phyloP scores from a whole-genome alignment of 805 yeast species.

The Priceomyces fermenticarens region DNA sequence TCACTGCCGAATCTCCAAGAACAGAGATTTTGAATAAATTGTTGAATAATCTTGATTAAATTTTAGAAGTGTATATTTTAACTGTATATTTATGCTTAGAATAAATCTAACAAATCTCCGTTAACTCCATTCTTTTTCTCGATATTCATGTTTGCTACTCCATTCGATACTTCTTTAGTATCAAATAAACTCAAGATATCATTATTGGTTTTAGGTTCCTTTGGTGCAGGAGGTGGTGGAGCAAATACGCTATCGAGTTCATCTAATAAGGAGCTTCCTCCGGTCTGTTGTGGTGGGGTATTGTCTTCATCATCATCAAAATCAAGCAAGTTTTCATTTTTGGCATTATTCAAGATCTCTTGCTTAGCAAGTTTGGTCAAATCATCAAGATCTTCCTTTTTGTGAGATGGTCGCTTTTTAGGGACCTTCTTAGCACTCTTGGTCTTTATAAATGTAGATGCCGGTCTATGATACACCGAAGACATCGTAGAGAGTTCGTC shows the following conservation, averaged over 20 bases:
- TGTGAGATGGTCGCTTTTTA: constrained; percentile 7
- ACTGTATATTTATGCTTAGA: constrained; percentile 13
- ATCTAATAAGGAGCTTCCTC: constrained; percentile 48
- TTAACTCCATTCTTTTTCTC: constrained; percentile 10
- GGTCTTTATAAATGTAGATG: constrained; percentile 55
- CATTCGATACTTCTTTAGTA: constrained; percentile 1
- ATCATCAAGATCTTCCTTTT: constrained; percentile 58
- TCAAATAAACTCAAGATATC: constrained; percentile 50
- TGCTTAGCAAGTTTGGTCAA: constrained; percentile 72
- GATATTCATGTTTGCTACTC: constrained; percentile 2
- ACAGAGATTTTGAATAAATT: constrained; percentile 6
- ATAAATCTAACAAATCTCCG: constrained; percentile 38
- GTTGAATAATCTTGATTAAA: constrained; percentile 3
- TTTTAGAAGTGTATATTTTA: neutral
- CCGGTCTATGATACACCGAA: constrained; percentile 86
- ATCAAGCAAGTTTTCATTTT: constrained; percentile 80
- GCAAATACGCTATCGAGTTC: constrained; percentile 74
- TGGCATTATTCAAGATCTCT: constrained; percentile 62
- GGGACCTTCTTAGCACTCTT: constrained; percentile 9
- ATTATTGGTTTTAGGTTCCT: constrained; percentile 19
- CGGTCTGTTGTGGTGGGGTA: constrained; percentile 12
- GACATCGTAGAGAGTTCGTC: constrained; percentile 80
- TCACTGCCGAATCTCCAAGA: constrained; percentile 1
- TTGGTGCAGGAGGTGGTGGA: constrained; percentile 25
- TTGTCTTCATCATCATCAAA: constrained; percentile 63